A percentile compares a stretch with the other conserved stretches of the same genome.
Conservation (phyloP, 2,329 filamentous ascomycete species). For the Calonectria fujianensis region DNA sequence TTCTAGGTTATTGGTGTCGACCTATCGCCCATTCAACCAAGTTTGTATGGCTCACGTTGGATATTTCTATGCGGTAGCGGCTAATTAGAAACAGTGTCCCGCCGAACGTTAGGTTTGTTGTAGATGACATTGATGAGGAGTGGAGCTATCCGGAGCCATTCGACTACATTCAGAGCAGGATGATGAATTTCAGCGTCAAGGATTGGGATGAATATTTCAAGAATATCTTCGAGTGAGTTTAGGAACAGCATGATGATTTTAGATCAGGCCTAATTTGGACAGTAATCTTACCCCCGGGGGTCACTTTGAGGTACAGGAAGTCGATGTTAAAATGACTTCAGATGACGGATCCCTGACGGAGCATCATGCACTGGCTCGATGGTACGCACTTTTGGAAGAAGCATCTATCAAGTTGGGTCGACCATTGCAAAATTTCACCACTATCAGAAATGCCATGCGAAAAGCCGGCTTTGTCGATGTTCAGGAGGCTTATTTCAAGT, state of each 20-base stretch:
- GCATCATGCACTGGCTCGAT: neutral
- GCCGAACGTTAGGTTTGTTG: neutral
- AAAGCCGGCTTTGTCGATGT: constrained; percentile 18
- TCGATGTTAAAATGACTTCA: neutral
- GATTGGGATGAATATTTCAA: constrained; percentile 7
- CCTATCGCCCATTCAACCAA: constrained; percentile 19
- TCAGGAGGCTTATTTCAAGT: constrained; percentile 1
- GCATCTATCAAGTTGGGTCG: constrained; percentile 30
- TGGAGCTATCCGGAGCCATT: constrained; percentile 13
- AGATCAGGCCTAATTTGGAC: neutral
- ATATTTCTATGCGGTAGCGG: rapidly evolving
- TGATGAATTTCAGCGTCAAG: constrained; percentile 20
- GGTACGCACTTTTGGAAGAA: constrained; percentile 16
- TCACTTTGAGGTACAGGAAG: constrained; percentile 7
- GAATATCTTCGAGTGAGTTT: constrained; percentile 13
- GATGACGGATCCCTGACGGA: constrained; percentile 2
- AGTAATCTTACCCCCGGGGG: constrained; percentile 1
- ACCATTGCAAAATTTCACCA: neutral
- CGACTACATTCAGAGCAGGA: constrained; percentile 16
- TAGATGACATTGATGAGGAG: constrained; percentile 17
- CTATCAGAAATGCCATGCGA: neutral
- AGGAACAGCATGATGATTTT: too few species aligned
- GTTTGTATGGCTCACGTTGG: neutral
- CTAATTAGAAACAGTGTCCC: neutral
- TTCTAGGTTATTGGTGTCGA: neutral